A percentile compares a stretch with the other conserved stretches of the same genome.
Conservation (phyloP, 2,329 filamentous ascomycete species). For the Stromatinia cepivora region DNA sequence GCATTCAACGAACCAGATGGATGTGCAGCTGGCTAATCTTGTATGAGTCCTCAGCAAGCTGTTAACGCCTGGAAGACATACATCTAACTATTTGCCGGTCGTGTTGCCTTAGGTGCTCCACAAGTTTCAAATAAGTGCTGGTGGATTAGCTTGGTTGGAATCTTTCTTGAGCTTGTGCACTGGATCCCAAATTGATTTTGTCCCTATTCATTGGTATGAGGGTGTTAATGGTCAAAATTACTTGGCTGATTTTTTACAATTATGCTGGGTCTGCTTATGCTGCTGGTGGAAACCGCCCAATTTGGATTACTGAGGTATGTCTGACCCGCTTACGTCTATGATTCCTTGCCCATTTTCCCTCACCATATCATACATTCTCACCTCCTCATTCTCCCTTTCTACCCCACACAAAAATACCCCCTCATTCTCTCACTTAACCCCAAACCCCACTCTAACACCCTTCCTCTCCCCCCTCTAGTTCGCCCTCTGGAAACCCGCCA, state of each 20-base stretch:
- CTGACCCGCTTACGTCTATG: too few species aligned
- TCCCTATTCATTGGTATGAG: conserved; percentile 51
- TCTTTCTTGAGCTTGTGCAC: conserved; percentile 46
- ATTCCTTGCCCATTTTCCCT: too few species aligned
- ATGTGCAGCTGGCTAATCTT: conserved; percentile 50
- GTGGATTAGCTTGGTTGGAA: conserved; percentile 45
- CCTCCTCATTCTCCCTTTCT: too few species aligned
- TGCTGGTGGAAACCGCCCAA: conserved; percentile 10
- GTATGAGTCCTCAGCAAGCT: conserved; percentile 44
- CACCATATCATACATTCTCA: fast-evolving
- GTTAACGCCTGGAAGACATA: conserved; percentile 44
- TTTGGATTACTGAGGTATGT: conserved; percentile 20
- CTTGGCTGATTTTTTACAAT: conserved; percentile 38
- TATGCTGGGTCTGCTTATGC: not conserved
- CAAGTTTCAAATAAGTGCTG: conserved; percentile 49
- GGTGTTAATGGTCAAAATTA: conserved; percentile 45
- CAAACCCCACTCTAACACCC: too few species aligned
- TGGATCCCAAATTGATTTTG: conserved; percentile 47
- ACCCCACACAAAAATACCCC: not conserved
- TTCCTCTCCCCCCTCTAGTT: not conserved
- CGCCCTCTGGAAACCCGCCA: not conserved
- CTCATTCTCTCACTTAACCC: not conserved
- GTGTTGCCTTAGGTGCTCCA: conserved; percentile 49
- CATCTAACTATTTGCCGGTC: conserved; percentile 48
- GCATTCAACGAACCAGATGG: conserved; percentile 73